Evolutionary conservation across 75 land plant species (phyloP).

Genomic region (Cryptomeria japonica): DNA sequence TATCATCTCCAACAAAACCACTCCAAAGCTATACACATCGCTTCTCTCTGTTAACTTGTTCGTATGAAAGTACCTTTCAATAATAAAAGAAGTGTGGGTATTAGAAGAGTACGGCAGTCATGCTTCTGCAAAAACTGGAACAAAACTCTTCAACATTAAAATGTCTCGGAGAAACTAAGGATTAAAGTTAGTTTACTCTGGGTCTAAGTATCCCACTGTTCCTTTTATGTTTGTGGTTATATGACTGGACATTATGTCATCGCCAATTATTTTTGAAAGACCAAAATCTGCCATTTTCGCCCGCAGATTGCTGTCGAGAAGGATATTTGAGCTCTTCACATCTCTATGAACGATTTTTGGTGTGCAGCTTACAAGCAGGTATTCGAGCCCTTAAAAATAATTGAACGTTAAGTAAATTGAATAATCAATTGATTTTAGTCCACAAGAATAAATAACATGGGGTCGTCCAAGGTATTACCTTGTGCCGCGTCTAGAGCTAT

Average conservation of each 20-base stretch:
- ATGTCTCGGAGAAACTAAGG: neutral
- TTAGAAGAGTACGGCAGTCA: too few species aligned
- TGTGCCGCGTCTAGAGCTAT: too few species aligned
- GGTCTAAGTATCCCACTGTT: slow-evolving; percentile 35
- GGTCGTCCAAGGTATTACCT: too few species aligned
- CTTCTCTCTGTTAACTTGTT: slow-evolving; percentile 19
- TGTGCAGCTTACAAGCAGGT: slow-evolving; percentile 12
- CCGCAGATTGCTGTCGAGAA: neutral
- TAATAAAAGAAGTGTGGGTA: too few species aligned
- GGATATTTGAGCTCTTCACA: slow-evolving; percentile 12
- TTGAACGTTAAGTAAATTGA: neutral
- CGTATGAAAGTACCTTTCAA: slow-evolving; percentile 13
- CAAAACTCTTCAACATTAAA: neutral
- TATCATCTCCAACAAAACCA: slow-evolving; percentile 28
- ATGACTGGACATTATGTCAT: slow-evolving; percentile 8
- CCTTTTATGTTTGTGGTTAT: slow-evolving; percentile 23
- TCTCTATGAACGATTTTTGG: slow-evolving; percentile 20
- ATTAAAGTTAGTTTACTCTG: slow-evolving; percentile 1
- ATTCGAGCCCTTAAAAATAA: slow-evolving; percentile 10
- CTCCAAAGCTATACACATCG: slow-evolving; percentile 33
- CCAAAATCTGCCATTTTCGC: slow-evolving; percentile 20
- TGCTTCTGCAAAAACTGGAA: neutral
- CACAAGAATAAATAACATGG: too few species aligned
- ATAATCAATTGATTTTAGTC: neutral
- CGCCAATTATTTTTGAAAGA: slow-evolving; percentile 8